phyloP scores from a whole-genome alignment of 1,139 yeast genomes.

The Saccharomyces hybrid region DNA sequence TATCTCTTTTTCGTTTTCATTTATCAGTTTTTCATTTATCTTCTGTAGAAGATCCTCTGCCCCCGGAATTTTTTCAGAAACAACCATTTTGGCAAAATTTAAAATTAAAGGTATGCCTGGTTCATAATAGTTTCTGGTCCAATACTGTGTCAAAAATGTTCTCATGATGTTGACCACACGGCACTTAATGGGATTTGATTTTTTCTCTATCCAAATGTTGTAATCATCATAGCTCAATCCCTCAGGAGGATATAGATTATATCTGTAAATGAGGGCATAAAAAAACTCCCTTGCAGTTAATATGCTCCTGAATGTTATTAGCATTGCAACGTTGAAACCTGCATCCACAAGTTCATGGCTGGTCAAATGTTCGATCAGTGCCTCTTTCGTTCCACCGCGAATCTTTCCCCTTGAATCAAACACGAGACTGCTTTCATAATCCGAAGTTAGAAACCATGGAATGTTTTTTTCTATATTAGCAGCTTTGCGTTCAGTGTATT shows the following conservation, averaged over 20 bases:
- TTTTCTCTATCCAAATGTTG: conserved; percentile 68
- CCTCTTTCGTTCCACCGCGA: conserved; percentile 80
- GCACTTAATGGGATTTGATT: conserved; percentile 47
- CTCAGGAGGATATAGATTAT: conserved; percentile 75
- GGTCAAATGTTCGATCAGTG: conserved; percentile 75
- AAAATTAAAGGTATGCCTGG: conserved; percentile 46
- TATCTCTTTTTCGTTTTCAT: conserved; percentile 3
- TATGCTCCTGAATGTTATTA: conserved; percentile 71
- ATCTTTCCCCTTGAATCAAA: conserved; percentile 67
- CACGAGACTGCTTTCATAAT: conserved; percentile 63
- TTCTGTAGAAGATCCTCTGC: conserved; percentile 31
- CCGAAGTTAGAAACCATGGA: conserved; percentile 81
- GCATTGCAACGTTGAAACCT: conserved; percentile 60
- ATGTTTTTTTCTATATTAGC: conserved; percentile 24
- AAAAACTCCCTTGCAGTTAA: conserved; percentile 62
- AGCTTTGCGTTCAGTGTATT: neutral
- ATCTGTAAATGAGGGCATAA: conserved; percentile 54
- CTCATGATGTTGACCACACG: conserved; percentile 68
- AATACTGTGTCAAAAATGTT: conserved; percentile 62
- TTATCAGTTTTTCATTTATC: conserved; percentile 22
- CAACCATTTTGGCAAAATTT: conserved; percentile 51
- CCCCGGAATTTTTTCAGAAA: conserved; percentile 41
- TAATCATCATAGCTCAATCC: conserved; percentile 81
- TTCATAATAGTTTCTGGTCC: conserved; percentile 61
- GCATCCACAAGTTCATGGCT: conserved; percentile 68